phyloP scores from a whole-genome alignment of 345 rosid genomes.

The Hypericum perforatum region DNA sequence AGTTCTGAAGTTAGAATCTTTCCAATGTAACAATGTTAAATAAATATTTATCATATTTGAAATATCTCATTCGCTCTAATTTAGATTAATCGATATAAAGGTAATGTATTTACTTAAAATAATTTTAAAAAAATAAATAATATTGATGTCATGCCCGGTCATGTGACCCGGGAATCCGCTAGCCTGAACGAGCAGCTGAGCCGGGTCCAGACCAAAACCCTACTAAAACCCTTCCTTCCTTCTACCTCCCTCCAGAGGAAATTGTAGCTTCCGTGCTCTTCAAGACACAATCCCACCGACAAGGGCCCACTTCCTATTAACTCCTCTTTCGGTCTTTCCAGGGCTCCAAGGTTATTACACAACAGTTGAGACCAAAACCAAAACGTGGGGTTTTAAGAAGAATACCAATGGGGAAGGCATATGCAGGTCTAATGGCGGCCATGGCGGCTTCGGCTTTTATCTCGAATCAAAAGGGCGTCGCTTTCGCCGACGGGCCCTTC shows the following conservation, averaged over 20 bases:
- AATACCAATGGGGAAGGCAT: constrained; percentile 44
- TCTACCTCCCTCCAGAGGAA: too few species aligned
- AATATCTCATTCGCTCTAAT: too few species aligned
- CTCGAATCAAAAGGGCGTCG: constrained; percentile 17
- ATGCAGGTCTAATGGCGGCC: constrained; percentile 59
- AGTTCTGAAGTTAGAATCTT: too few species aligned
- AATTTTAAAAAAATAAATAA: too few species aligned
- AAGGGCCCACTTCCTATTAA: background rate
- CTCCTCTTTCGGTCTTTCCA: background rate
- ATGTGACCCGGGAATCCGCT: background rate
- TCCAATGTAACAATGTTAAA: too few species aligned
- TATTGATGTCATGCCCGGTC: too few species aligned
- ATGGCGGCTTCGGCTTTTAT: constrained; percentile 52
- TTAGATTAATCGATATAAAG: too few species aligned
- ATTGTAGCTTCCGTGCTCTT: too few species aligned
- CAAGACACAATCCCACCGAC: too few species aligned
- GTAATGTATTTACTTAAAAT: too few species aligned
- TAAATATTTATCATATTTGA: too few species aligned
- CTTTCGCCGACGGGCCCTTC: constrained; percentile 58
- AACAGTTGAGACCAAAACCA: background rate
- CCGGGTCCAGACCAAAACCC: background rate
- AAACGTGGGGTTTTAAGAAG: background rate
- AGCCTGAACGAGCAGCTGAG: background rate
- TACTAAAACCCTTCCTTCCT: background rate
- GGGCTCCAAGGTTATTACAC: background rate